phyloP scores from a whole-genome alignment of 169 alveolate species.

The Plasmodium adleri region DNA sequence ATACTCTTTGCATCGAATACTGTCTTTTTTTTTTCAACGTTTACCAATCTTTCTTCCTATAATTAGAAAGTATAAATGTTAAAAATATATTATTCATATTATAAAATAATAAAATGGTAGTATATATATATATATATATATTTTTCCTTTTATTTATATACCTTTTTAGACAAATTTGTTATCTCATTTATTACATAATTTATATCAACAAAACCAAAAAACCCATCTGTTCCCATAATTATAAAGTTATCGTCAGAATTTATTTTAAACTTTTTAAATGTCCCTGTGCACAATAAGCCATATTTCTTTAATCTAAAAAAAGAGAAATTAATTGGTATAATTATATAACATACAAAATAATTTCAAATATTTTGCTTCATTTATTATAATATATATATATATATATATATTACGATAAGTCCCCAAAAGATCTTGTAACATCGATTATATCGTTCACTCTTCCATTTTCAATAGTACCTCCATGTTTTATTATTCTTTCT shows the following conservation, averaged over 20 bases:
- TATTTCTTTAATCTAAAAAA: constrained; percentile 83
- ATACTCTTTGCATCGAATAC: constrained; percentile 74
- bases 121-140: background rate
- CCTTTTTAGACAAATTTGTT: constrained; percentile 65
- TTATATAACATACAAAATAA: background rate
- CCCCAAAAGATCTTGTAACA: constrained; percentile 97
- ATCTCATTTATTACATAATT: constrained; percentile 57
- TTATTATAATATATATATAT: constrained; percentile 3
- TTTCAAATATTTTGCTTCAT: background rate
- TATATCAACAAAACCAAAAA: constrained; percentile 91
- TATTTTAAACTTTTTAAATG: constrained; percentile 81
- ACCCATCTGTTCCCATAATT: constrained; percentile 98
- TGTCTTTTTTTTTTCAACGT: constrained; percentile 75
- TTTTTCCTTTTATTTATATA: background rate
- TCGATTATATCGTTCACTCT: constrained; percentile 96
- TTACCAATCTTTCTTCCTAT: constrained; percentile 81
- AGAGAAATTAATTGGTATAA: background rate
- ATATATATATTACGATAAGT: constrained; percentile 90
- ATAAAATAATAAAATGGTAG: background rate
- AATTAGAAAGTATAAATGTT: background rate
- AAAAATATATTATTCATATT: background rate
- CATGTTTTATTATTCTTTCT: constrained; percentile 93
- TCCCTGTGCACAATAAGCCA: constrained; percentile 87
- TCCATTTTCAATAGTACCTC: constrained; percentile 97
- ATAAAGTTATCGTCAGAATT: constrained; percentile 92